phyloP scores from a whole-genome alignment of 2,329 filamentous ascomycete genomes.

The Grosmannia penicillata region DNA sequence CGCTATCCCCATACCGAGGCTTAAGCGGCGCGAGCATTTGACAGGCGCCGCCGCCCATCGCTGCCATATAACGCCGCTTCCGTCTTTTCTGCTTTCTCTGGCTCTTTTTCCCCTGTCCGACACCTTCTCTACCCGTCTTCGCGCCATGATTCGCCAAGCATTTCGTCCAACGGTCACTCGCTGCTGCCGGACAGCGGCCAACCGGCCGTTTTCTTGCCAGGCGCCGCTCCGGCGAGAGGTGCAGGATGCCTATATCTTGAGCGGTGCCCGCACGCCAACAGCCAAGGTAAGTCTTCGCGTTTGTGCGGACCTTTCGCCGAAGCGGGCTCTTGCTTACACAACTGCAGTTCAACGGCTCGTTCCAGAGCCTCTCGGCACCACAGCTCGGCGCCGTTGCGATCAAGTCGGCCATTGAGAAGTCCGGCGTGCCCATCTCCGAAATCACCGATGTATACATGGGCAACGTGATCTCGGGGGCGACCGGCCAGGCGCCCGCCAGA shows the following conservation, averaged over 20 bases:
- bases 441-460: conserved; percentile 96
- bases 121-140: neutral
- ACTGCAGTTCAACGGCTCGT: conserved; percentile 79
- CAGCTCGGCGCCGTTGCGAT: conserved; percentile 82
- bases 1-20: neutral
- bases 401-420: conserved; percentile 78
- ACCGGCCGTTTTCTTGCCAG: conserved; percentile 30
- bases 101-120: neutral
- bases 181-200: conserved; percentile 17
- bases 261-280: conserved; percentile 77
- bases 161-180: conserved; percentile 4
- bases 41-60: too few species aligned
- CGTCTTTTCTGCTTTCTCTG: neutral
- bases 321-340: too few species aligned
- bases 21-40: too few species aligned
- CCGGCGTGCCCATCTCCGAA: conserved; percentile 62
- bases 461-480: conserved; percentile 71
- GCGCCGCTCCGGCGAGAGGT: conserved; percentile 35
- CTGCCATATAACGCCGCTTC: neutral
- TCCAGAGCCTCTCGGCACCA: conserved; percentile 70
- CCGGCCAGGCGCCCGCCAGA: conserved; percentile 82
- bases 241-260: conserved; percentile 86
- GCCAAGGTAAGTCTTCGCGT: conserved; percentile 47
- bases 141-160: conserved; percentile 7
- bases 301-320: too few species aligned